Conservation (phyloP, 2,329 filamentous ascomycete genomes). For the Sarocladiaceae sp. region DNA sequence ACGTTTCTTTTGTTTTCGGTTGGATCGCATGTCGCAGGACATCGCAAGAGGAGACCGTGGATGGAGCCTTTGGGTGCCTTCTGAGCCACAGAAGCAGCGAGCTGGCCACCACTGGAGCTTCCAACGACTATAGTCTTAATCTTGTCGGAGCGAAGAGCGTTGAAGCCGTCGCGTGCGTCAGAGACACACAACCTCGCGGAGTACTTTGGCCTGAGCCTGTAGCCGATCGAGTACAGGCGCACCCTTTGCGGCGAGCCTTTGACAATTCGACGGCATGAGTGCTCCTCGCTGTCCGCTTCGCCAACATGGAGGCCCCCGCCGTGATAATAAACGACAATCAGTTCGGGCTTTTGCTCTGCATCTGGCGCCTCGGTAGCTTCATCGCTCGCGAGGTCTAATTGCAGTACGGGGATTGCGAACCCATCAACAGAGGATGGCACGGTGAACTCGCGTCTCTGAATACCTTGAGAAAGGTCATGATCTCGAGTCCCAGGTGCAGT, state of each 20-base stretch:
- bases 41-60: conserved; percentile 37
- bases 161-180: conserved; percentile 34
- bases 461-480: conserved; percentile 26
- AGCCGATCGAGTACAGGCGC: conserved; percentile 37
- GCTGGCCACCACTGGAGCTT: conserved; percentile 42
- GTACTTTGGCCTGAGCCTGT: conserved; percentile 36
- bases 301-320: conserved; percentile 42
- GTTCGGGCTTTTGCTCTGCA: conserved; percentile 12
- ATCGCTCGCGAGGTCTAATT: conserved; percentile 20
- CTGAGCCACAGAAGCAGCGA: conserved; percentile 38
- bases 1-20: conserved; percentile 30
- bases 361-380: conserved; percentile 8
- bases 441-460: conserved; percentile 22
- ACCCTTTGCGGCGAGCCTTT: conserved; percentile 21
- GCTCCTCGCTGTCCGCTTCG: conserved; percentile 42
- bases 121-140: conserved; percentile 31
- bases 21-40: conserved; percentile 41
- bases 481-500: conserved; percentile 29
- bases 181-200: conserved; percentile 32
- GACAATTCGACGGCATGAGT: conserved; percentile 37
- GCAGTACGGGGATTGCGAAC: conserved; percentile 29
- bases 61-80: conserved; percentile 19
- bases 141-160: conserved; percentile 10
- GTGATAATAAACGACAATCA: conserved; percentile 39
- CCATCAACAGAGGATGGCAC: conserved; percentile 26